Evolutionary conservation across 2,329 filamentous ascomycete species (phyloP).

Genomic region (Alternaria sp.): DNA sequence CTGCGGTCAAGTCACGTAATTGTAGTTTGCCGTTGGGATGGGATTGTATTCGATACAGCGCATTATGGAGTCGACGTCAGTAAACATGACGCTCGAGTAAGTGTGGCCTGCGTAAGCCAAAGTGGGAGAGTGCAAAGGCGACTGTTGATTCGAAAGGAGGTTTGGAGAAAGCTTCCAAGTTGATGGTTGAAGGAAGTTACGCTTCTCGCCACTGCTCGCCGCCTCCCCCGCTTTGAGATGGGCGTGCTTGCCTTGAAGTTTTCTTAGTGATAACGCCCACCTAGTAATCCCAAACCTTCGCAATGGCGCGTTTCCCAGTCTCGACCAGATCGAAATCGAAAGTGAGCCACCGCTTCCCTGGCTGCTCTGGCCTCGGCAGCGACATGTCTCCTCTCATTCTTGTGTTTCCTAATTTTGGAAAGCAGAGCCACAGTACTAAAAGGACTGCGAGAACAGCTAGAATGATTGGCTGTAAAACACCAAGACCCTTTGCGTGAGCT

Average conservation of each 20-base stretch:
- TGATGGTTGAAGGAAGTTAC: background rate
- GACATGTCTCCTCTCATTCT: background rate
- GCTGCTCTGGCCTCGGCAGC: background rate
- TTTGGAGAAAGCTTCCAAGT: background rate
- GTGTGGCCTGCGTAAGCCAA: background rate
- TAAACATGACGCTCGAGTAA: background rate
- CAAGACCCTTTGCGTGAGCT: slow-evolving; percentile 65
- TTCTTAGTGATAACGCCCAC: too few species aligned
- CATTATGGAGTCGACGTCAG: background rate
- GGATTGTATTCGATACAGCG: background rate
- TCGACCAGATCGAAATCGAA: background rate
- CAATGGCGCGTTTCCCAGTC: background rate
- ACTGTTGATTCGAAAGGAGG: background rate
- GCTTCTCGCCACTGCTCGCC: background rate
- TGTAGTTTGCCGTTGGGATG: background rate
- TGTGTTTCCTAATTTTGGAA: slow-evolving; percentile 28
- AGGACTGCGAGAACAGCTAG: slow-evolving; percentile 60
- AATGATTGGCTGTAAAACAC: slow-evolving; percentile 66
- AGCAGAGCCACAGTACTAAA: slow-evolving; percentile 59
- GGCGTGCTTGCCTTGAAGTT: background rate
- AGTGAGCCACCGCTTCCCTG: background rate
- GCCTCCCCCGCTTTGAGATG: background rate
- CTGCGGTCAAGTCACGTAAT: background rate
- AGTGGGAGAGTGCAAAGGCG: background rate
- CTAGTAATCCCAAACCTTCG: background rate